These are phyloP conservation scores for Diaporthe capsici DNA, from an alignment of 2,329 filamentous ascomycete genomes.

Conservation along the genomic window DNA sequence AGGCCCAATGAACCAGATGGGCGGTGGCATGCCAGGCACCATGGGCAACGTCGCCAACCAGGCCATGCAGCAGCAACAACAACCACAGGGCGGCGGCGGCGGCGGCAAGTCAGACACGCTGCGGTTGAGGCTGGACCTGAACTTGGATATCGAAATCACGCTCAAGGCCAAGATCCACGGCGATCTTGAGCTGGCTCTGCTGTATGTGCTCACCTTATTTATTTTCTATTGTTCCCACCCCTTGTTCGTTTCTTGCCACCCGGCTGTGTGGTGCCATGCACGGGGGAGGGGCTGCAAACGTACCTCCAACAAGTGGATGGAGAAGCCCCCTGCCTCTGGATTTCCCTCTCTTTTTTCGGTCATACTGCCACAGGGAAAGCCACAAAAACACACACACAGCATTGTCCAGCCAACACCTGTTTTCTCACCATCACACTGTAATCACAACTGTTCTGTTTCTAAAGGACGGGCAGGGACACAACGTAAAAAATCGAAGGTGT, in stretches of 20 bases:
- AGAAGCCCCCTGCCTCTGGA: neutral
- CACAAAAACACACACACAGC: conserved; percentile 1
- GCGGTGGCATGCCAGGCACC: conserved; percentile 56
- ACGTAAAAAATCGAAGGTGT: conserved; percentile 36
- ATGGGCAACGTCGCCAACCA: conserved; percentile 57
- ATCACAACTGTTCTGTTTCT: conserved; percentile 40
- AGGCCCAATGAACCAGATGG: conserved; percentile 55
- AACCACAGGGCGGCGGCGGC: conserved; percentile 41
- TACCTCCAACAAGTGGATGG: conserved; percentile 31
- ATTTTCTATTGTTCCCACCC: conserved; percentile 26
- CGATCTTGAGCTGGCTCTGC: conserved; percentile 82
- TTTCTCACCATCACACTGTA: conserved; percentile 19
- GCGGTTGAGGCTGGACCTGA: conserved; percentile 81
- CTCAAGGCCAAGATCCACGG: conserved; percentile 89
- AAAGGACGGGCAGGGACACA: conserved; percentile 42
- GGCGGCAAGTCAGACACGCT: conserved; percentile 74
- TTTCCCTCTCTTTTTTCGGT: neutral
- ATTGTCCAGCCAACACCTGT: conserved; percentile 6
- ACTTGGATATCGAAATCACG: conserved; percentile 87
- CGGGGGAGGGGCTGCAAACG: conserved; percentile 10
- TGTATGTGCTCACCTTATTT: conserved; percentile 58
- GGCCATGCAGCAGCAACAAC: conserved; percentile 51
- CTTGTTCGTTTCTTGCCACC: conserved; percentile 32
- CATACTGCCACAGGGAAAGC: conserved; percentile 10
- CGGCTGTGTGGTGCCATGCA: conserved; percentile 22